Evolutionary conservation across 768 basidiomycete genomes (phyloP).

Genomic region (Agrocybe praecox): DNA sequence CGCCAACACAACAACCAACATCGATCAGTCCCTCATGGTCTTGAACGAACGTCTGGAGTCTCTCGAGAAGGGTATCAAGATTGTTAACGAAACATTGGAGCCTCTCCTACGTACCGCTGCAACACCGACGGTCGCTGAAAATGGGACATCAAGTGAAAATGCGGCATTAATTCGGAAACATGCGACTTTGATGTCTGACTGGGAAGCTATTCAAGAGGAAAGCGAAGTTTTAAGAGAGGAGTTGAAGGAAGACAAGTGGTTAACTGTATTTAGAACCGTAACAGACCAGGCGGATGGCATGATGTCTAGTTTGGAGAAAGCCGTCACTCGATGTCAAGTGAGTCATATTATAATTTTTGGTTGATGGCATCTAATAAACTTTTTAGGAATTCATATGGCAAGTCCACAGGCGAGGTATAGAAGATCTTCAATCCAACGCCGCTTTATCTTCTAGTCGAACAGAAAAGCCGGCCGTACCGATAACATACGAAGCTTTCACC

Average conservation of each 20-base stretch:
- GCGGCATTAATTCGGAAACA: conserved; percentile 72
- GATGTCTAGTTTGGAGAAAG: conserved; percentile 96
- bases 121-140: conserved; percentile 47
- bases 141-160: conserved; percentile 40
- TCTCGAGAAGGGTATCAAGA: conserved; percentile 71
- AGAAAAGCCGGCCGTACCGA: conserved; percentile 44
- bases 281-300: conserved; percentile 96
- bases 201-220: conserved; percentile 81
- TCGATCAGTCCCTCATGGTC: conserved; percentile 79
- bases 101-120: conserved; percentile 54
- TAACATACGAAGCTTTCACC: conserved; percentile 65
- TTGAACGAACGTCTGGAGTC: conserved; percentile 80
- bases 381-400: conserved; percentile 84
- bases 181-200: conserved; percentile 70
- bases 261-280: conserved; percentile 92
- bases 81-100: conserved; percentile 64
- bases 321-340: conserved; percentile 87
- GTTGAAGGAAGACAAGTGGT: conserved; percentile 96
- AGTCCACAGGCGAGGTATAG: conserved; percentile 62
- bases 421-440: conserved; percentile 36
- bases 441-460: conserved; percentile 50
- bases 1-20: conserved; percentile 62
- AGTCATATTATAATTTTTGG: conserved; percentile 25
- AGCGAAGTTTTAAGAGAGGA: conserved; percentile 86
- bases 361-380: conserved; percentile 4